Percentiles rank a stretch among this genome's conserved stretches.
These are phyloP conservation scores for Yamadazyma takamatsuzukensis DNA, from an alignment of 805 yeast genomes.

Conservation along the genomic window DNA sequence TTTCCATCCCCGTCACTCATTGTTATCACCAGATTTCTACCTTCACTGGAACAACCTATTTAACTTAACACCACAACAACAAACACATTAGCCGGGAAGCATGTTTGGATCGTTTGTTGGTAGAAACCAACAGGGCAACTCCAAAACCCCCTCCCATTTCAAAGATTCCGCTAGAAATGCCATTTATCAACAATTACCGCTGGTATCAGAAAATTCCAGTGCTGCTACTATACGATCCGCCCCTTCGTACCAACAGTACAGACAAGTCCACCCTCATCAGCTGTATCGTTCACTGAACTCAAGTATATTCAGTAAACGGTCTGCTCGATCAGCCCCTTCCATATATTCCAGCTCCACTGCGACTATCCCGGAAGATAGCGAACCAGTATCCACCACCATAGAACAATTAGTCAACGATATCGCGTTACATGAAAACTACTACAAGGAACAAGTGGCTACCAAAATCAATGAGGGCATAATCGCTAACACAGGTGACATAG, in stretches of 20 bases:
- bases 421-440: slow-evolving; percentile 30
- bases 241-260: slow-evolving; percentile 27
- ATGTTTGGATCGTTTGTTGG: slow-evolving; percentile 32
- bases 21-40: no score
- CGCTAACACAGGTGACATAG: slow-evolving; percentile 16
- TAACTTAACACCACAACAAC: no score
- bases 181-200: slow-evolving; percentile 40
- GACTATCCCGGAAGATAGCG: slow-evolving; percentile 43
- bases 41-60: no score
- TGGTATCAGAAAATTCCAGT: slow-evolving; percentile 16
- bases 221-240: slow-evolving; percentile 39
- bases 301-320: slow-evolving; percentile 35
- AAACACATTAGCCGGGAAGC: no score
- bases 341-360: slow-evolving; percentile 39
- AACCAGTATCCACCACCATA: slow-evolving; percentile 38
- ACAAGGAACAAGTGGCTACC: slow-evolving; percentile 12
- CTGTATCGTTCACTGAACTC: slow-evolving; percentile 35
- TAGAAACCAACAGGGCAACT: slow-evolving; percentile 19
- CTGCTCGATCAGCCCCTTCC: slow-evolving; percentile 42
- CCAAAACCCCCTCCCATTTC: slow-evolving; percentile 36
- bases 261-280: slow-evolving; percentile 12
- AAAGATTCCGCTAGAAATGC: slow-evolving; percentile 42
- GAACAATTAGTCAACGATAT: slow-evolving; percentile 43
- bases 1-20: no score
- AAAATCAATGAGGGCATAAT: slow-evolving; percentile 7